Base-by-base conservation (phyloP, 1,284 basidiomycete species). In the Cerioporus squamosus region DNA sequence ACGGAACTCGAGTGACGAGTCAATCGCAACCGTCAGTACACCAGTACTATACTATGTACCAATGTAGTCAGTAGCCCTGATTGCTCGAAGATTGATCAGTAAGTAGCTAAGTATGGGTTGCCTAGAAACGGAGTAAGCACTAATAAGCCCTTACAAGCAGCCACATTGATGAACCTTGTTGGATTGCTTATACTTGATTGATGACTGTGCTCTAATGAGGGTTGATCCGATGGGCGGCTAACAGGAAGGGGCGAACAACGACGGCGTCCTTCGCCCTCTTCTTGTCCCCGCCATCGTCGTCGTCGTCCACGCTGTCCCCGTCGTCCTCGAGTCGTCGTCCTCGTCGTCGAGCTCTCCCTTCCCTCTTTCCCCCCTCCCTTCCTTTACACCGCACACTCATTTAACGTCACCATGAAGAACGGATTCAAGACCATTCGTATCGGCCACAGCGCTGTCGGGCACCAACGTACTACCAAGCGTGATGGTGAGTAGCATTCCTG, bases 351-450 rank as follows among this genome's bases (percentile, higher is more conserved):
- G 29, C n/a, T 38, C 42, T 24, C 24, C 51, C 29, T 29, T 36
- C 42, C 40, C 31, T 24, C 15, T n/a, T n/a, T n/a, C n/a, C 26
- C 18, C 29, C 42, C 14, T 36, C 24, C 14, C 29, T 23, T 43
- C 18, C 23, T 44, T 44, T 23, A 6, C 4, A 12, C 26, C 36
- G 14, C 43, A 53, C 57, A 58, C 18, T 53, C 57, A 17, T 53
- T 61, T 61, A 22, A 59, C 56, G 48, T 50, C 53, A 38, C 40
- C 26, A 64, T 64, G 64, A 62, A 62, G 57, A 61, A 33, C 51
- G 60, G 57, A 5, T 61, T 66, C 62, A 62, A 62, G 55, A 62
- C 51, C 12, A 55, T 67, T 36, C 64, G 64, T 26, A 42, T 60
- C 14, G 66, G 66, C 22, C 66, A 66, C 43, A 59, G 58, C 24